Base-by-base conservation (phyloP, 768 basidiomycete genomes). In the Hypsizygus marmoreus region DNA sequence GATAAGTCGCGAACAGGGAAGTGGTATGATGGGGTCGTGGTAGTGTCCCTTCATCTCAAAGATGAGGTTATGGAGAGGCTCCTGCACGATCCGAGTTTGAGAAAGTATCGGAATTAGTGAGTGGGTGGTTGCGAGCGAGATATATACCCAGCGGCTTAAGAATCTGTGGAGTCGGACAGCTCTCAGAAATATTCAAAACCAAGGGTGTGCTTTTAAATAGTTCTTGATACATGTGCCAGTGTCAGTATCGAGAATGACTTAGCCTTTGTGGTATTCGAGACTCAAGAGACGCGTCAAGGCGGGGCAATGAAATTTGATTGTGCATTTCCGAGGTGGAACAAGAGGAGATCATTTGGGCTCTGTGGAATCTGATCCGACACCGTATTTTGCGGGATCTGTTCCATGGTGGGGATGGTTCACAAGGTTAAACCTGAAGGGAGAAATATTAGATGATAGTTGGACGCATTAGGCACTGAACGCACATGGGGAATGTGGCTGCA, bases 361-460 rank as follows among this genome's bases (percentile, higher is more conserved):
- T 59, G 45, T 67, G 62, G 24, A 36, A 17, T 36, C 28, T 31
- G 67, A 47, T 55, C 71, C 66, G 34, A 73, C 73, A 19, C 71
- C 74, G 52, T 95, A 97, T 66, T 92, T 94, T 46, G 84, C 79
- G 14, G 87, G 79, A 58, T 95, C 88, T 7, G 84, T 82, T 2
- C 93, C 93, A 61, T 95, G 94, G 62, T 82, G 70, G 32, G 82
- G 84, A 65, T 97, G 94, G 65, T 95, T 88, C 57, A 95, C 94
- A 38, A 97, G 73, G 73, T 98, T 98, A 70, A 98, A 82, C 94
- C 93, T 95, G 59, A 31, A 61, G 43, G 38, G 20, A 50, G 26
- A 28, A n/a, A 14, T 33, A 34, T 32, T 19, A 47, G 53, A 19
- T 44, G 35, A 5, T 44, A 34, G 34, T 37, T 33, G 22, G 30